Evolutionary conservation across 2,329 filamentous ascomycete genomes (phyloP), one percentile per base, ranked within the genome.

Genomic region (Aspergillus sp.): DNA sequence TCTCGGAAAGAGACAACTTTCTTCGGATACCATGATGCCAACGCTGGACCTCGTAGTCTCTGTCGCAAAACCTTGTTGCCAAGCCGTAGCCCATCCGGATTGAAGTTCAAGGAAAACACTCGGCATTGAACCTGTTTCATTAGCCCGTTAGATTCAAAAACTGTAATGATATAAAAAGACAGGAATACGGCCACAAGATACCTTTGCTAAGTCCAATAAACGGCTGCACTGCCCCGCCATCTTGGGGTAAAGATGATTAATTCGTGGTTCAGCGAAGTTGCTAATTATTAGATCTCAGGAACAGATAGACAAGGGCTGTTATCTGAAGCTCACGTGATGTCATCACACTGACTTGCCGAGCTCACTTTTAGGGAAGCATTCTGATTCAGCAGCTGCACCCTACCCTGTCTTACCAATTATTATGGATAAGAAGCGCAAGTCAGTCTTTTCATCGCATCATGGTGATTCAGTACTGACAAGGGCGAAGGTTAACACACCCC

Each of bases 21-120:
- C 64, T 87, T 86, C 2, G 95, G 95, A 73, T 99, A 99, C 82
- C 97, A 99, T 57, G 90, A 83, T 40, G 88, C 89, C 63, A 97
- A 78, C 0, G 89, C 79, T 31, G 92, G 90, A n/a, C 95, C 95
- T 70, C 85, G 87, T 62, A 98, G 81, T 70, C 93, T 87, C 75
- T 97, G 90, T 70, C 93, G 90, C 59, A 99, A 82, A 73, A 99
- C 82, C 77, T 95, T 96, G 80, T 95, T 97, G 70, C 95, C 95
- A 66, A 91, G 86, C 61, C 95, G 90, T 61, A 89, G 76, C 66
- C 87, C 81, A 55, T 91, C 83, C 25, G 95, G 95, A 77, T 99
- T 99, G 82, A 87, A 98, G 53, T 88, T 93, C 51, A 90, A 90
- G 70, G 88, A 88, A 82, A 98, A 99, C 79, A 98, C 86, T 74